Evolutionary conservation across 176 grass and related monocot species (phyloP), one percentile per base, ranked within the genome.

Genomic region (Triticum monococcum): DNA sequence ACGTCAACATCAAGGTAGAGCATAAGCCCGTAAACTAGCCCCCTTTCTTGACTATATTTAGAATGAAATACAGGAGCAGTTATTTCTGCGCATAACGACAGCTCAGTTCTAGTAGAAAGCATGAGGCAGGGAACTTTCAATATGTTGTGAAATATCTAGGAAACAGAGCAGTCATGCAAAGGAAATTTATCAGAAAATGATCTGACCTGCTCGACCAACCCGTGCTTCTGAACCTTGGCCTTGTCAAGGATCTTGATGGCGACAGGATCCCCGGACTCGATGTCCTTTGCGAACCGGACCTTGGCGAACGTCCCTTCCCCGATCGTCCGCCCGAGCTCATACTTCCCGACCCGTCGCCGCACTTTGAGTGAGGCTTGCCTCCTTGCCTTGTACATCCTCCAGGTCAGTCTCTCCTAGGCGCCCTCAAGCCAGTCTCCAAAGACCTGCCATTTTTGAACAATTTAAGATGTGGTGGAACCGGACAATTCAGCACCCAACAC

Each of bases 211-310:
- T 97, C 92, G 11, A 91, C 91, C 28, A 97, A 77, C 78, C 70
- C 91, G 85, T 97, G 85, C 82, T 93, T 97, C 56, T 91, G 80
- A 81, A 97, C 89, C 79, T 95, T 97, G 35, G 90, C 92, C 70
- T 97, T 97, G 72, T 95, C 95, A 24, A 97, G 86, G 40, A 97
- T 97, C 86, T 97, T 97, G 85, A 97, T 91, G 41, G 95, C 95
- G 4, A 97, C 95, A 65, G 83, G 89, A 2, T 95, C 92, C 25
- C 65, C 82, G 0, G 87, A 93, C 52, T 97, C 92, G 14, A 24
- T 57, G 86, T 95, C 95, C 86, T 77, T 97, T 4, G 95, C 95
- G 82, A 97, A 56, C 20, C 90, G 89, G 20, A 97, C 95, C 79
- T 95, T 95, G 3, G 95, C 92, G 63, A 97, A 97, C 14, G 91